Evolutionary conservation across 371 early-diverging fungal genomes (phyloP).

Genomic region (Zopfochytrium polystomum): DNA sequence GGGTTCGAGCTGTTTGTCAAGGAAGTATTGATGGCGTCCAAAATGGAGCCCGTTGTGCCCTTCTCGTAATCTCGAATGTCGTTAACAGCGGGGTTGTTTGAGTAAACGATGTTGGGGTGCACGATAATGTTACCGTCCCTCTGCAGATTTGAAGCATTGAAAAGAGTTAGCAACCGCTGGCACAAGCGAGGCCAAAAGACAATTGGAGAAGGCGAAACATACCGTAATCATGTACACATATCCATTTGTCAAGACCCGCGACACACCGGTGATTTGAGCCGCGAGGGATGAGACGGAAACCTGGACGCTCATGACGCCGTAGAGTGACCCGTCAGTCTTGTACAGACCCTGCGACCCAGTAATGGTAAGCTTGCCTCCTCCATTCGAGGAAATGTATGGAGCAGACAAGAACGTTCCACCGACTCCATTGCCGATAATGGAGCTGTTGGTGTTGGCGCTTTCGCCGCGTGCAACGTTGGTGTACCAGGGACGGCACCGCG

Average conservation of each 20-base stretch:
- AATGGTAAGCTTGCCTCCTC: not conserved
- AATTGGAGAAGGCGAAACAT: not conserved
- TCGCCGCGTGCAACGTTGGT: not conserved
- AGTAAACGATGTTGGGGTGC: constrained; percentile 5
- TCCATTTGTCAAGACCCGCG: constrained; percentile 1
- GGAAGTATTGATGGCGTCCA: not conserved
- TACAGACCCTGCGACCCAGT: not conserved
- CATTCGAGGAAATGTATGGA: not conserved
- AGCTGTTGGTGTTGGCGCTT: not conserved
- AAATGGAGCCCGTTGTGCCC: constrained; percentile 7
- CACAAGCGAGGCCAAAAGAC: too few species aligned
- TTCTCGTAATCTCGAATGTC: constrained; percentile 20
- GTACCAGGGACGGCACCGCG: not conserved
- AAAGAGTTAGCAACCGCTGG: too few species aligned
- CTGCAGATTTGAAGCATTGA: not conserved
- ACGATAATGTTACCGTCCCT: constrained; percentile 14
- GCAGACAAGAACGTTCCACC: not conserved
- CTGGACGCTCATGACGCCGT: not conserved
- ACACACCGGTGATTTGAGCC: constrained; percentile 2
- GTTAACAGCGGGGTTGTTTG: too few species aligned
- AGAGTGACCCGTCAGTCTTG: not conserved
- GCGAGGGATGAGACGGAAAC: not conserved
- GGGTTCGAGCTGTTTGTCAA: constrained; percentile 4
- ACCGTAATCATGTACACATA: constrained; percentile 19
- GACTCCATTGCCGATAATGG: not conserved